Percentiles rank a stretch among this genome's conserved stretches.
Evolutionary conservation across 768 basidiomycete genomes (phyloP).

Genomic region (Aureoboletus auriporus): DNA sequence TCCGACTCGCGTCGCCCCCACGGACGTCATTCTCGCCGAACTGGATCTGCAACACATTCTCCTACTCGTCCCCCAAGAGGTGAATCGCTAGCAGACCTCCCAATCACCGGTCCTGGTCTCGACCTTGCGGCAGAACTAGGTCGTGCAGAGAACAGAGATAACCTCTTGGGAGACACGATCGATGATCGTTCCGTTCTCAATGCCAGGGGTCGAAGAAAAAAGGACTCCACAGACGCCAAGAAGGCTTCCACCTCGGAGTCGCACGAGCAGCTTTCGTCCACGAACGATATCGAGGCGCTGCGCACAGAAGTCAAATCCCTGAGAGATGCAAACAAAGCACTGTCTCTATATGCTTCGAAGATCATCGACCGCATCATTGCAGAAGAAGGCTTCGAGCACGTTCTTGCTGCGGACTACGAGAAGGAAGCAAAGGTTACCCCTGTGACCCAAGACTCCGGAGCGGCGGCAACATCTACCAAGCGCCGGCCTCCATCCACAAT

Average conservation of each 20-base stretch:
- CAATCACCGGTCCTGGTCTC: slow-evolving; percentile 84
- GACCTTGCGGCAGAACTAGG: slow-evolving; percentile 91
- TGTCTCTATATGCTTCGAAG: slow-evolving; percentile 94
- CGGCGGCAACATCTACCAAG: slow-evolving; percentile 30
- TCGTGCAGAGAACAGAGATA: slow-evolving; percentile 86
- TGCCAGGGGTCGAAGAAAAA: slow-evolving; percentile 45
- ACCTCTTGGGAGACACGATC: slow-evolving; percentile 51
- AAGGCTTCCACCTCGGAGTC: slow-evolving; percentile 35
- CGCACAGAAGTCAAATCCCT: slow-evolving; percentile 86
- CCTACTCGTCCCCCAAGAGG: slow-evolving; percentile 47
- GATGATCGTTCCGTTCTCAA: slow-evolving; percentile 47
- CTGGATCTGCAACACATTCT: slow-evolving; percentile 50
- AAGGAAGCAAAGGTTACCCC: slow-evolving; percentile 47
- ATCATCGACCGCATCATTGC: slow-evolving; percentile 97
- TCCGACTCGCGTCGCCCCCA: slow-evolving; percentile 40
- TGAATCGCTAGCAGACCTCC: slow-evolving; percentile 82
- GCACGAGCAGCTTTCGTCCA: slow-evolving; percentile 39
- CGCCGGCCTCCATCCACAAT: slow-evolving; percentile 61
- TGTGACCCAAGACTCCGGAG: slow-evolving; percentile 22
- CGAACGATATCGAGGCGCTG: slow-evolving; percentile 69
- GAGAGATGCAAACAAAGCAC: slow-evolving; percentile 93
- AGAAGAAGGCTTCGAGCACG: slow-evolving; percentile 95
- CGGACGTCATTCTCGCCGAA: slow-evolving; percentile 47
- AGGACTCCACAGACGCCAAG: slow-evolving; percentile 26
- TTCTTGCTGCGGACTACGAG: slow-evolving; percentile 90